phyloP scores from a whole-genome alignment of 805 yeast species.

The Barnettozyma siamensis region DNA sequence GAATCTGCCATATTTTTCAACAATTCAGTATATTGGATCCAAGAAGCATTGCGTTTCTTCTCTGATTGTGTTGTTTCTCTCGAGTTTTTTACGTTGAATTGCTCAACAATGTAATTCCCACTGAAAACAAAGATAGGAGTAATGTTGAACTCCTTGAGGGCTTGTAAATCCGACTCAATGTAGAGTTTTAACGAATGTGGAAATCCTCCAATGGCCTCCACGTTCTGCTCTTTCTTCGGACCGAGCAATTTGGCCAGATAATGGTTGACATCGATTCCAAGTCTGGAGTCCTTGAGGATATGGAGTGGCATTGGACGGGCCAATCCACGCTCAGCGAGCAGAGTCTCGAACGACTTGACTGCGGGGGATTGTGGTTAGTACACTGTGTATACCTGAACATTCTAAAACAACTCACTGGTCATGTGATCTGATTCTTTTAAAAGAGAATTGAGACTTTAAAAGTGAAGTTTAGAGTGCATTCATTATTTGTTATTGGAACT shows the following conservation, averaged over 20 bases:
- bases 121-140: slow-evolving; percentile 78
- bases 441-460: too few relatives aligned
- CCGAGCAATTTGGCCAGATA: slow-evolving; percentile 60
- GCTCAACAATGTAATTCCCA: slow-evolving; percentile 46
- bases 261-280: slow-evolving; percentile 83
- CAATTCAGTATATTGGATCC: slow-evolving; percentile 32
- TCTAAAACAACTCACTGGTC: background rate
- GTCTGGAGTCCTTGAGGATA: slow-evolving; percentile 54
- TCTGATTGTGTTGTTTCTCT: slow-evolving; percentile 26
- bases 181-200: slow-evolving; percentile 55
- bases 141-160: slow-evolving; percentile 54
- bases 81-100: slow-evolving; percentile 32
- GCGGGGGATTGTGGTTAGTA: slow-evolving; percentile 6
- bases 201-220: slow-evolving; percentile 77
- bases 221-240: slow-evolving; percentile 58
- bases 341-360: slow-evolving; percentile 60
- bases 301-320: slow-evolving; percentile 59
- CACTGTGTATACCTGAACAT: too few relatives aligned
- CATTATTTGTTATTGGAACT: too few relatives aligned
- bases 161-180: slow-evolving; percentile 56
- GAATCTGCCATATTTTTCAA: background rate
- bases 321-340: slow-evolving; percentile 60
- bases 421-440: too few relatives aligned
- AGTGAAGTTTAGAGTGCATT: too few relatives aligned
- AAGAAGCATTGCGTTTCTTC: slow-evolving; percentile 40